Evolutionary conservation across 1,284 basidiomycete genomes (phyloP).

Genomic region (Xanthoconium separans): DNA sequence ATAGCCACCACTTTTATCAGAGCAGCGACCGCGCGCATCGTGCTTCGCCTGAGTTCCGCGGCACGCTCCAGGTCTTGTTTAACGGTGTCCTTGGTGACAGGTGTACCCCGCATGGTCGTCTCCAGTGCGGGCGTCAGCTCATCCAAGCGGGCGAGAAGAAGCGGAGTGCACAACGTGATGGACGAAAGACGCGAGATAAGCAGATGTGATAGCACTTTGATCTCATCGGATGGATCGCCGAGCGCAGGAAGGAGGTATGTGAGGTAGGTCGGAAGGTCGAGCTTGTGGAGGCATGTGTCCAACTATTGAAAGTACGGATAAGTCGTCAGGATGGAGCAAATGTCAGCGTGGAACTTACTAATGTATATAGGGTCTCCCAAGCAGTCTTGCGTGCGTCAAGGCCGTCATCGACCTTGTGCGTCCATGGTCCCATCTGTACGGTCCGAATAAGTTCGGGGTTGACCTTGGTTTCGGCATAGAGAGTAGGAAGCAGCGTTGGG

Average conservation of each 20-base stretch:
- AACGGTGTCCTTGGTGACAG: constrained; percentile 90
- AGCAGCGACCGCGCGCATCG: constrained; percentile 84
- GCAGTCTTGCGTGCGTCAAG: constrained; percentile 94
- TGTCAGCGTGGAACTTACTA: constrained; percentile 50
- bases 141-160: constrained; percentile 67
- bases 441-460: constrained; percentile 85
- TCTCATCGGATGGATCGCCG: constrained; percentile 89
- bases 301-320: constrained; percentile 47
- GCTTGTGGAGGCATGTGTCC: constrained; percentile 84
- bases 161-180: constrained; percentile 47
- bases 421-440: constrained; percentile 99
- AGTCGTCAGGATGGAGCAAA: neutral
- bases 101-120: constrained; percentile 88
- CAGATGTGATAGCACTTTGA: constrained; percentile 96
- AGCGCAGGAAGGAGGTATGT: constrained; percentile 82
- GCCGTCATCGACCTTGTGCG: constrained; percentile 91
- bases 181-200: constrained; percentile 89
- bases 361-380: constrained; percentile 95
- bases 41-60: constrained; percentile 87
- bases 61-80: constrained; percentile 97
- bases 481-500: constrained; percentile 68
- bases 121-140: constrained; percentile 82
- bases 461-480: constrained; percentile 85
- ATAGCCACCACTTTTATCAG: constrained; percentile 67
- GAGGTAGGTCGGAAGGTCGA: constrained; percentile 87